Evolutionary conservation across 768 basidiomycete species (phyloP), one percentile per base, ranked within the genome.

Genomic region (Pulveroboletus sp.): DNA sequence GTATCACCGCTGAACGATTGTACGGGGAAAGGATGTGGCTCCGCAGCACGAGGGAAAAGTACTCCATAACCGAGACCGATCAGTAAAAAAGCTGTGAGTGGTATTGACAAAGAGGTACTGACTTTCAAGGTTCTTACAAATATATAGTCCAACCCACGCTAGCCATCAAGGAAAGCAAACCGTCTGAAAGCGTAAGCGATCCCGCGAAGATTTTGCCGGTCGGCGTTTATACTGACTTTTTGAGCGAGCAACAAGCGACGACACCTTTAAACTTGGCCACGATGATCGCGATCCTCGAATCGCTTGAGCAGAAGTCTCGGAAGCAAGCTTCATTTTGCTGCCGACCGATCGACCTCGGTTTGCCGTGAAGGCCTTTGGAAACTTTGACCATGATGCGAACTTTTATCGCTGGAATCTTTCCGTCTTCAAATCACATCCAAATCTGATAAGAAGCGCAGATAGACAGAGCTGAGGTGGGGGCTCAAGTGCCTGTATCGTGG

Each of bases 161-260:
- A n/a, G 43, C 27, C 12, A n/a, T 24, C 23, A 16, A 20, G 24
- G 21, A 24, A 20, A 36, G 20, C 39, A 42, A 42, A 14, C 40
- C 21, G 35, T 38, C 31, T 32, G 47, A 40, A 54, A 46, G 4
- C 40, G 0, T 55, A 63, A 64, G 63, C 63, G 63, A 61, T 65
- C 63, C 63, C 63, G 63, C 63, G 63, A 65, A 56, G 55, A 45
- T 63, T 48, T 64, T 60, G 47, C 58, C 64, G 58, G 52, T 47
- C 63, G 60, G 60, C 38, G 40, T 58, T 56, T 43, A 49, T 37
- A 38, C 49, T 49, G 52, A 47, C 40, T 40, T 46, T 39, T 34
- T 41, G 43, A 51, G 52, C 34, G 47, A 20, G 31, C 37, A 47
- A 43, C 59, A 65, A 66, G 62, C 63, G 63, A 66, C 47, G 64